phyloP scores from a whole-genome alignment of 768 basidiomycete genomes.

The Tremella yokohamensis region DNA sequence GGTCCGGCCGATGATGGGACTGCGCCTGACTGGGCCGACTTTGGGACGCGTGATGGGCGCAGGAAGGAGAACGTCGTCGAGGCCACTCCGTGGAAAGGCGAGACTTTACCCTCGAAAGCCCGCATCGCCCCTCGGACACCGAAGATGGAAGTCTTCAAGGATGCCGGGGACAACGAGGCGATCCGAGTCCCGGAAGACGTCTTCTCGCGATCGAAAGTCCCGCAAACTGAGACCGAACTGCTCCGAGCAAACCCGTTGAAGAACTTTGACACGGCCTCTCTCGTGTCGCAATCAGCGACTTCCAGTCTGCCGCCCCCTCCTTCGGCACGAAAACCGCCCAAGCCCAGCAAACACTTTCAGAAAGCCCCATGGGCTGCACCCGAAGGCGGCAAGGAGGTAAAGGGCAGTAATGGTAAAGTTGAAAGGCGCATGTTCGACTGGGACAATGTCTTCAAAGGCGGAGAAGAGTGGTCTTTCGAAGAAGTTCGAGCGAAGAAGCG shows the following conservation, averaged over 20 bases:
- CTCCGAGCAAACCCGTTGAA: constrained; percentile 54
- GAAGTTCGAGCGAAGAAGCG: constrained; percentile 57
- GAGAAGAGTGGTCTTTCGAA: constrained; percentile 76
- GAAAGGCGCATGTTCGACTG: constrained; percentile 51
- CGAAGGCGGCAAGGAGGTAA: constrained; percentile 41
- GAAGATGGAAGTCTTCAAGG: constrained; percentile 55
- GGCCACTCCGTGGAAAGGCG: constrained; percentile 53
- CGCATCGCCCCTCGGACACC: constrained; percentile 48
- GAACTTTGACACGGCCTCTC: constrained; percentile 42
- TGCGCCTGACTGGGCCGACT: constrained; percentile 52
- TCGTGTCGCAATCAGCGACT: constrained; percentile 2
- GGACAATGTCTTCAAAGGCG: constrained; percentile 67
- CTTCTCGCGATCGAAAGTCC: constrained; percentile 34
- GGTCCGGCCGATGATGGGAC: constrained; percentile 46
- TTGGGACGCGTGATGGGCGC: constrained; percentile 53
- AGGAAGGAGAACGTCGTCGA: constrained; percentile 54
- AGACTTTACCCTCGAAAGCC: constrained; percentile 50
- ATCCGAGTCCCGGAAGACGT: constrained; percentile 45
- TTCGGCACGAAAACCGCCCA: constrained; percentile 33
- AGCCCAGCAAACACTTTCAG: constrained; percentile 10
- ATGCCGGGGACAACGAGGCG: constrained; percentile 48
- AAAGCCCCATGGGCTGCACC: constrained; percentile 41
- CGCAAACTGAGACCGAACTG: constrained; percentile 52
- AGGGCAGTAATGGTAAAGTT: constrained; percentile 37
- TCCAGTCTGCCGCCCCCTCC: constrained; percentile 31